Percentiles rank a stretch among this genome's conserved stretches.
These are phyloP conservation scores for Calycina herbarum DNA, from an alignment of 2,329 filamentous ascomycete genomes.

Conservation along the genomic window DNA sequence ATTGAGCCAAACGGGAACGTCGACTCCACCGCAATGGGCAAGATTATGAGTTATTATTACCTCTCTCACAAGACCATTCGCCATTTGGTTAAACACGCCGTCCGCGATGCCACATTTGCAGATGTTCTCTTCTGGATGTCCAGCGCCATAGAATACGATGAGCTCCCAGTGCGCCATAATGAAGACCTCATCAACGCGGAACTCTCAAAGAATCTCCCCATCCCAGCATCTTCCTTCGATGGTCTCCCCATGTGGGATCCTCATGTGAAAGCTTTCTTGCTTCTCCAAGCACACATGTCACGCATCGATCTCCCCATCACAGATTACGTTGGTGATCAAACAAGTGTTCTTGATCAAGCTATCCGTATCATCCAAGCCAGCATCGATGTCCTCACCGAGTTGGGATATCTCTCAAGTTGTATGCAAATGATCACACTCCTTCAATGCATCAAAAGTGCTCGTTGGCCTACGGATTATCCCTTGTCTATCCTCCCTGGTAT, in stretches of 20 bases:
- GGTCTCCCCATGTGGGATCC: constrained; percentile 96
- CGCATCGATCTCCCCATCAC: constrained; percentile 90
- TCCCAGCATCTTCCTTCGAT: constrained; percentile 44
- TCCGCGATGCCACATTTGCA: constrained; percentile 71
- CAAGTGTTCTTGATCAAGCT: constrained; percentile 85
- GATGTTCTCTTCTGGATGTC: constrained; percentile 92
- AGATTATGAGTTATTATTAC: constrained; percentile 99
- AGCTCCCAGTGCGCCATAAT: constrained; percentile 95
- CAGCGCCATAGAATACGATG: constrained; percentile 91
- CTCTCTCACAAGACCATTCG: constrained; percentile 93
- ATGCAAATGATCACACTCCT: constrained; percentile 81
- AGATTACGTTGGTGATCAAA: constrained; percentile 95
- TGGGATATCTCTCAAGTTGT: constrained; percentile 78
- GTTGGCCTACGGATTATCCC: constrained; percentile 83
- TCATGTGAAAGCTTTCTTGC: constrained; percentile 91
- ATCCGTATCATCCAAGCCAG: constrained; percentile 96
- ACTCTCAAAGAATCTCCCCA: constrained; percentile 76
- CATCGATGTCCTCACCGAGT: constrained; percentile 88
- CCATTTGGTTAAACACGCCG: constrained; percentile 74
- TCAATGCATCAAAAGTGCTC: constrained; percentile 87
- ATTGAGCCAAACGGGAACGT: constrained; percentile 86
- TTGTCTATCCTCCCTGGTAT: constrained; percentile 79
- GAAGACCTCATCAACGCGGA: constrained; percentile 97
- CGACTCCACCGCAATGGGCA: constrained; percentile 85
- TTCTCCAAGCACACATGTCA: constrained; percentile 93